phyloP scores from a whole-genome alignment of 495 filamentous ascomycete species.

The Lepidopterella palustris region DNA sequence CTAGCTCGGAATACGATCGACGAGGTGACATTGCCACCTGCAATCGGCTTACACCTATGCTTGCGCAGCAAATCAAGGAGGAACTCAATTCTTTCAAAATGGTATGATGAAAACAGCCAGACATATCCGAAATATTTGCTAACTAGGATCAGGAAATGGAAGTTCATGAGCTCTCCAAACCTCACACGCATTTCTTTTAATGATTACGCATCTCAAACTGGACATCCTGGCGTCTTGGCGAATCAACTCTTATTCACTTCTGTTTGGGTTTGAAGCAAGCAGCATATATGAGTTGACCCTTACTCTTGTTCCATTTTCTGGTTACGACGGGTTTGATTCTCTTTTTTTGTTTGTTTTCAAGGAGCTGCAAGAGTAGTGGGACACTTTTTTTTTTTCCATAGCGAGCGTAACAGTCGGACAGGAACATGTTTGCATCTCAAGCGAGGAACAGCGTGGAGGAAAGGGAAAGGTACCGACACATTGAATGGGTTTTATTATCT shows the following conservation, averaged over 20 bases:
- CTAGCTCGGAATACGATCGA: conserved; percentile 89
- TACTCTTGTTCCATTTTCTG: conserved; percentile 26
- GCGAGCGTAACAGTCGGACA: conserved; percentile 24
- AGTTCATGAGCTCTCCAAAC: conserved; percentile 96
- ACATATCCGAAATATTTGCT: background rate
- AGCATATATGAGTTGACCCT: conserved; percentile 25
- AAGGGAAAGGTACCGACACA: conserved; percentile 10
- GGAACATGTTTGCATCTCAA: conserved; percentile 12
- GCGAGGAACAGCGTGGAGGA: conserved; percentile 8
- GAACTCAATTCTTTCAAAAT: conserved; percentile 99
- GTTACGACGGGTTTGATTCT: conserved; percentile 25
- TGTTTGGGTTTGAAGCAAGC: conserved; percentile 20
- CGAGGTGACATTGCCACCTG: conserved; percentile 95
- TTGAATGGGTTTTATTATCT: conserved; percentile 13
- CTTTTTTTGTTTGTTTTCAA: no score
- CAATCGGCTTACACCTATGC: conserved; percentile 92
- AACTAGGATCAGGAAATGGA: conserved; percentile 83
- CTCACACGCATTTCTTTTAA: conserved; percentile 99
- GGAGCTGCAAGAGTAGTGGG: conserved; percentile 16
- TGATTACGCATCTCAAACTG: conserved; percentile 24
- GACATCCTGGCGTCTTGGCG: conserved; percentile 30
- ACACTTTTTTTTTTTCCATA: conserved; percentile 21
- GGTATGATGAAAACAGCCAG: conserved; percentile 47
- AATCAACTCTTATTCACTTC: conserved; percentile 12
- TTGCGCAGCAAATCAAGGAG: conserved; percentile 99